Percentiles rank a stretch among this genome's conserved stretches.
Conservation (phyloP, 495 filamentous ascomycete species). For the Penicillium subrubescens region DNA sequence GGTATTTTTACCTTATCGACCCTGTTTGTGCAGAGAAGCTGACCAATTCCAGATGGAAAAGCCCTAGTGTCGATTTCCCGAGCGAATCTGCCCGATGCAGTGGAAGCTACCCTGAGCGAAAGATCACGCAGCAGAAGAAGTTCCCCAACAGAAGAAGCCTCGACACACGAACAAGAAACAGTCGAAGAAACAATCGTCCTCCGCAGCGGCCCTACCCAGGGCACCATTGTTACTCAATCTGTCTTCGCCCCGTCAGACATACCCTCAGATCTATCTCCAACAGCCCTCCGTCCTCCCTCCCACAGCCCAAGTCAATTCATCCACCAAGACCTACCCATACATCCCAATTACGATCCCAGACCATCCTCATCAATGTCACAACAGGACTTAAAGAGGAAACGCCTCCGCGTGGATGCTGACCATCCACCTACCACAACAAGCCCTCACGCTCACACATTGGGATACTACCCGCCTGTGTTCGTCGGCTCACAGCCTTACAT, state of each 20-base stretch:
- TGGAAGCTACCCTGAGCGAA: constrained; percentile 17
- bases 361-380: constrained; percentile 9
- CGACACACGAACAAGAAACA: constrained; percentile 3
- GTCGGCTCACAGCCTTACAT: constrained; percentile 23
- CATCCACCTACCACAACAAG: constrained; percentile 20
- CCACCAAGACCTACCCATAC: constrained; percentile 16
- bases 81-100: constrained; percentile 35
- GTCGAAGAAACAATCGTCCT: constrained; percentile 8
- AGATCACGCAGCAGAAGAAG: constrained; percentile 14
- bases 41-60: constrained; percentile 21
- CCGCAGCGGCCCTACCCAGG: neutral
- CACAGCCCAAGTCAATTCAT: constrained; percentile 14
- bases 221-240: constrained; percentile 3
- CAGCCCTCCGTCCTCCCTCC: constrained; percentile 4
- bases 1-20: constrained; percentile 43
- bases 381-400: constrained; percentile 27
- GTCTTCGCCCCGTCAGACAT: neutral
- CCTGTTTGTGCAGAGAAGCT: neutral
- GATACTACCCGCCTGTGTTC: constrained; percentile 15
- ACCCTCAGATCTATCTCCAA: constrained; percentile 4
- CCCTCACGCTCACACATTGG: constrained; percentile 14
- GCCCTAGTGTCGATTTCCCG: constrained; percentile 34
- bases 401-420: constrained; percentile 20
- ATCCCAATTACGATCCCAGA: constrained; percentile 4
- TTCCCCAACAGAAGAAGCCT: constrained; percentile 9